Base-by-base conservation (phyloP, 2,329 filamentous ascomycete species). In the Pseudohalonectria lignicola region DNA sequence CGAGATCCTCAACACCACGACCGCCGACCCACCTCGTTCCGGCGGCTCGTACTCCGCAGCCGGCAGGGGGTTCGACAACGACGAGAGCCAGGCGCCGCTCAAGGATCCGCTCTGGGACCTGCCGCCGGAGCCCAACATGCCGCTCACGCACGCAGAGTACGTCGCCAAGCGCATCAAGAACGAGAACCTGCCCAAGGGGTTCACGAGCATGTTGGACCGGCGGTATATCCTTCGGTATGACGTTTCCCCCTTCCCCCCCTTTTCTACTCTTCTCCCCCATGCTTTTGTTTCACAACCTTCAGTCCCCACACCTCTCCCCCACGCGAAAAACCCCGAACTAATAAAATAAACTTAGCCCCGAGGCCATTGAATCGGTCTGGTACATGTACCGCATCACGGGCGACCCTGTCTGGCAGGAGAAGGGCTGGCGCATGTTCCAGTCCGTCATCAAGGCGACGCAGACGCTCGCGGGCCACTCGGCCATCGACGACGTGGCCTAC, bases 311-410 rank as follows among this genome's bases (percentile, higher is more conserved):
- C 43, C 11, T 34, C 33, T 16, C 5, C 41, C 45, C 36, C n/a
- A 4, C 15, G 5, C 11, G 15, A 23, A 31, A 16, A 11, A 31
- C 31, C 12, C 15, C 17, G n/a, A 16, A 17, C 5, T 17, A 2
- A 11, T 18, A 2, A 28, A 4, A 16, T 21, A 31, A 16, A 37
- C 5, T 42, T 45, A 83, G 82, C 17, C 85, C 86, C 16, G 86
- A 94, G 63, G 85, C 84, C 1, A 87, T 94, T 48, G 86, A 94
- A 52, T 86, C 81, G 1, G 78, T 93, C 12, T 93, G 86, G 71
- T 84, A 88, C 61, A 80, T 93, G 67, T 92, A 93, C 62, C 83
- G 87, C 53, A 86, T 93, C 58, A 93, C 86, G 0, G 87, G 86
- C 34, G 82, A 92, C 45, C 60, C 69, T 2, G 57, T 60, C 4